These are phyloP conservation scores for Fusarium sp. DNA, from an alignment of 2,329 filamentous ascomycete genomes.

Conservation along the genomic window DNA sequence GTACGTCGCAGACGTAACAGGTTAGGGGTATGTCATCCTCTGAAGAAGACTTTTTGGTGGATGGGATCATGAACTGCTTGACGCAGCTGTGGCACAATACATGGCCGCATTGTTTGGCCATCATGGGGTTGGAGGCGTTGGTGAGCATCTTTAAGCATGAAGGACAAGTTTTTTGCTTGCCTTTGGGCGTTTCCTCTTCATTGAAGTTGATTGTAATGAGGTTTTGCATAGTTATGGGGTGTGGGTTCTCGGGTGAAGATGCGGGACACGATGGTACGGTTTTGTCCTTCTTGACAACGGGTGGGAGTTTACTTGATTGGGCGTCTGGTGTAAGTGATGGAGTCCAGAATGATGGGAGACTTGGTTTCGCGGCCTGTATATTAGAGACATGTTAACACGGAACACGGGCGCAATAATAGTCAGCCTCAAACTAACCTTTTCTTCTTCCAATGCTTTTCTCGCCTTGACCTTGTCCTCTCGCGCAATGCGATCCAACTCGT, in stretches of 20 bases:
- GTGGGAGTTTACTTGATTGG: constrained; percentile 64
- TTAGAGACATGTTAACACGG: constrained; percentile 20
- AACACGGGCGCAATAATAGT: constrained; percentile 2
- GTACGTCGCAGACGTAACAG: constrained; percentile 91
- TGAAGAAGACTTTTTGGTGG: constrained; percentile 56
- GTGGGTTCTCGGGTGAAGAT: constrained; percentile 75
- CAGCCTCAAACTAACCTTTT: constrained; percentile 69
- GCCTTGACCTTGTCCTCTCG: constrained; percentile 79
- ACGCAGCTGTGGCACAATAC: constrained; percentile 90
- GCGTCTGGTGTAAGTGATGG: constrained; percentile 81
- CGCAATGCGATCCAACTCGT: constrained; percentile 80
- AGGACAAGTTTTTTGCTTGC: constrained; percentile 75
- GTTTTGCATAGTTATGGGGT: constrained; percentile 83
- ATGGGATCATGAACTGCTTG: constrained; percentile 82
- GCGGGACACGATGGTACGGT: constrained; percentile 82
- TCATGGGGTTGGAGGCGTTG: constrained; percentile 85
- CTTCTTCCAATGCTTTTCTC: constrained; percentile 78
- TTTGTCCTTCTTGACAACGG: constrained; percentile 74
- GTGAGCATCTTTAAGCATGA: constrained; percentile 86
- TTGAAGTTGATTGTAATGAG: constrained; percentile 84
- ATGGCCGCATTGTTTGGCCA: constrained; percentile 92
- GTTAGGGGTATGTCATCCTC: constrained; percentile 63
- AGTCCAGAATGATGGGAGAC: constrained; percentile 92
- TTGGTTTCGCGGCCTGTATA: constrained; percentile 72
- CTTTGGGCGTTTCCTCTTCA: constrained; percentile 72